phyloP scores from a whole-genome alignment of 2,329 filamentous ascomycete species.

The Zarea fungicola region DNA sequence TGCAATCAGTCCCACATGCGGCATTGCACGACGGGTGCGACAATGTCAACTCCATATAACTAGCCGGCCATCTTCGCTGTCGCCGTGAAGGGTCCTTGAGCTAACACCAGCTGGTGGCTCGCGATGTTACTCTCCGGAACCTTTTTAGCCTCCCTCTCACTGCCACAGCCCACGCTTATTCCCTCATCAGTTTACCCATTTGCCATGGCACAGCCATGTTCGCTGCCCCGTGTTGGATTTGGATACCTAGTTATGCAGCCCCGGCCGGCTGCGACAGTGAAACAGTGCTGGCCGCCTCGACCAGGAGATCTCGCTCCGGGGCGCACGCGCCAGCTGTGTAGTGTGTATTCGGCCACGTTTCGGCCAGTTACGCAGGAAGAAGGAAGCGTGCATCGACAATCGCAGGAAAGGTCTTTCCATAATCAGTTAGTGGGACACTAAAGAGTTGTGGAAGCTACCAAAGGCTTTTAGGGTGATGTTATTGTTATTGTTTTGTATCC shows the following conservation, averaged over 20 bases:
- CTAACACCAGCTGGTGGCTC: constrained; percentile 1
- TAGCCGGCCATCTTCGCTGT: background rate
- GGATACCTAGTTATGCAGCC: no score
- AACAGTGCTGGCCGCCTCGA: background rate
- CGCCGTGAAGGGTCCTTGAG: background rate
- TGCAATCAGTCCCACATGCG: no score
- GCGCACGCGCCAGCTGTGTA: background rate
- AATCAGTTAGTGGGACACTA: background rate
- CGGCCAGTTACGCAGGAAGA: constrained; percentile 6
- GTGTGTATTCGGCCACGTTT: constrained; percentile 11
- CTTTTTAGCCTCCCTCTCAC: background rate
- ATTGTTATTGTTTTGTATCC: no score
- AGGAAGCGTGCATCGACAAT: constrained; percentile 4
- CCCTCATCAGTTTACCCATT: background rate
- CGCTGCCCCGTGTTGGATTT: no score
- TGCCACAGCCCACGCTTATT: background rate
- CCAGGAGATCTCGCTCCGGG: background rate
- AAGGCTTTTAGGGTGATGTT: no score
- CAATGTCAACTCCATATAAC: background rate
- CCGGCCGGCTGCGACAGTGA: no score
- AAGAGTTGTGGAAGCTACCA: background rate
- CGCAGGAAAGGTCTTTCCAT: background rate
- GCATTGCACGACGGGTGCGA: no score
- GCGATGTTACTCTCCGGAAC: background rate
- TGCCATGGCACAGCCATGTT: no score